Evolutionary conservation across 129 eudicot species (phyloP).

Genomic region (Mikania micrantha): DNA sequence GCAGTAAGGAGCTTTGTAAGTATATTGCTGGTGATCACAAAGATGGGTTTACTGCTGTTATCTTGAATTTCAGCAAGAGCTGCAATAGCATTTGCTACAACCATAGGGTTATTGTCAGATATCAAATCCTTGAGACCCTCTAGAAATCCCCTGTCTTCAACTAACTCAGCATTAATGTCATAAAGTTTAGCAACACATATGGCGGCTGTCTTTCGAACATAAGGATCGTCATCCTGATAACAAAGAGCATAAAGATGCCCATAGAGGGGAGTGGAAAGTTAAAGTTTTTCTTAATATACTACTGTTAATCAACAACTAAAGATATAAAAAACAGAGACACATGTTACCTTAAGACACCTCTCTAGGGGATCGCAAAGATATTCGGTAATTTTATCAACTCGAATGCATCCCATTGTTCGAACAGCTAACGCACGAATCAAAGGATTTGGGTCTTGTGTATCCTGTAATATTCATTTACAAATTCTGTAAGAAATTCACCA

Average conservation of each 20-base stretch:
- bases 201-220: slow-evolving; percentile 99
- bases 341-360: slow-evolving; percentile 91
- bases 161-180: slow-evolving; percentile 97
- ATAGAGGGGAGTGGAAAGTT: background rate
- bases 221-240: slow-evolving; percentile 95
- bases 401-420: slow-evolving; percentile 98
- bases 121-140: slow-evolving; percentile 96
- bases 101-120: slow-evolving; percentile 99
- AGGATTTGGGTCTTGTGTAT: slow-evolving; percentile 99
- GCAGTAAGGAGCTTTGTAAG: slow-evolving; percentile 97
- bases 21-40: slow-evolving; percentile 83
- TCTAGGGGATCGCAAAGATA: slow-evolving; percentile 98
- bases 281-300: background rate
- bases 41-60: slow-evolving; percentile 66
- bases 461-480: slow-evolving; percentile 44
- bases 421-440: slow-evolving; percentile 98
- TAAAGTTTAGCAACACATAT: slow-evolving; percentile 97
- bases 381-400: slow-evolving; percentile 98
- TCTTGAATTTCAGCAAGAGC: slow-evolving; percentile 99
- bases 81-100: slow-evolving; percentile 99
- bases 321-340: background rate
- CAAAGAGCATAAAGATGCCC: background rate
- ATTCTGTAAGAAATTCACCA: background rate
- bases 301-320: background rate
- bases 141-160: slow-evolving; percentile 96